phyloP scores from a whole-genome alignment of 2,329 filamentous ascomycete species.

The Colletotrichum siamense region DNA sequence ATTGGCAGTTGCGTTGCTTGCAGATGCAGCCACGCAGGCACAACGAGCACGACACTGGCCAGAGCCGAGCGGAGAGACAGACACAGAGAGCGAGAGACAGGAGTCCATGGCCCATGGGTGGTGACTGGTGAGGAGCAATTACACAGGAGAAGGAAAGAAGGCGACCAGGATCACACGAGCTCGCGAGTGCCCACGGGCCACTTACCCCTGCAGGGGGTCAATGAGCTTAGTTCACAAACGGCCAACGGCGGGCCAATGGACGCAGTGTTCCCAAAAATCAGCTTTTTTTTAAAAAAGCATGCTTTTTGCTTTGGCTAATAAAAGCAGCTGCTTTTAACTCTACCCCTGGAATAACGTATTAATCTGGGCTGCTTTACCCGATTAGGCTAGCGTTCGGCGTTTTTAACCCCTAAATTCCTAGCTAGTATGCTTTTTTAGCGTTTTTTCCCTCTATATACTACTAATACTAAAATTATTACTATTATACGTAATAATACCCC shows the following conservation, averaged over 20 bases:
- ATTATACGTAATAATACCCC: too few relatives aligned
- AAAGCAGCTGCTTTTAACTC: too few relatives aligned
- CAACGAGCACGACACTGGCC: neutral
- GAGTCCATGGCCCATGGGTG: neutral
- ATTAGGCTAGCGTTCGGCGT: too few relatives aligned
- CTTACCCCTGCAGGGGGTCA: constrained; percentile 5
- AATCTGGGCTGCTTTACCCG: too few relatives aligned
- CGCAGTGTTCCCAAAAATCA: too few relatives aligned
- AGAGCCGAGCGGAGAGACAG: neutral
- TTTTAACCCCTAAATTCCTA: too few relatives aligned
- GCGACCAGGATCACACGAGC: neutral
- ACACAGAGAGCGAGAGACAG: neutral
- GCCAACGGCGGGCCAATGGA: constrained; percentile 14
- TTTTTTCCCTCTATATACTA: too few relatives aligned
- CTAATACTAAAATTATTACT: too few relatives aligned
- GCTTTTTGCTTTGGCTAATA: too few relatives aligned
- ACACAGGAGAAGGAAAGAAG: neutral
- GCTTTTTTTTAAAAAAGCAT: too few relatives aligned
- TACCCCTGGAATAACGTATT: too few relatives aligned
- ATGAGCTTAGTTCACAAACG: constrained; percentile 20
- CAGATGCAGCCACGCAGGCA: neutral
- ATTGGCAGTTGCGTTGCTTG: neutral
- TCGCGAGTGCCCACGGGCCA: constrained; percentile 7
- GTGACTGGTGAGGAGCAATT: neutral
- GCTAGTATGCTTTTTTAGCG: too few relatives aligned